A percentile compares a stretch with the other conserved stretches of the same genome.
phyloP scores from a whole-genome alignment of 1,284 basidiomycete genomes.

The Spongispora temasekensis region DNA sequence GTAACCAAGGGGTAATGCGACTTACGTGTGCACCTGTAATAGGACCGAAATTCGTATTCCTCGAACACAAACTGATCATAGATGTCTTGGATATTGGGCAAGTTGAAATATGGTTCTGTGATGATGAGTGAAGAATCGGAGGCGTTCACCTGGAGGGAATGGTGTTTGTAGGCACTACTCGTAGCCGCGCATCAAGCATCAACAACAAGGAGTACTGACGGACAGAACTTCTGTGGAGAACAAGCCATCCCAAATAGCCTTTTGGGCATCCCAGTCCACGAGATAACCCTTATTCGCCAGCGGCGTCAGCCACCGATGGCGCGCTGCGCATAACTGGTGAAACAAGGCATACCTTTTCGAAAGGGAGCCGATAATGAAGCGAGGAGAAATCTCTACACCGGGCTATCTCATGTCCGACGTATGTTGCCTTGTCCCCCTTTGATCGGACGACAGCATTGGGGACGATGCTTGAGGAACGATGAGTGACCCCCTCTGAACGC shows the following conservation, averaged over 20 bases:
- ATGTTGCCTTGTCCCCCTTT: conserved; percentile 76
- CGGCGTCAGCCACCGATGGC: conserved; percentile 10
- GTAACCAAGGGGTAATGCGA: conserved; percentile 24
- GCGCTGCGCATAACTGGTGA: conserved; percentile 3
- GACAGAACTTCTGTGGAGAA: conserved; percentile 72
- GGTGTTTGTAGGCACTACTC: conserved; percentile 12
- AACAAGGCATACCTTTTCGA: conserved; percentile 72
- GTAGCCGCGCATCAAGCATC: too few species aligned
- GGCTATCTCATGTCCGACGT: conserved; percentile 81
- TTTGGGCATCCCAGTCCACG: conserved; percentile 91
- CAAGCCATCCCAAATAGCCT: conserved; percentile 86
- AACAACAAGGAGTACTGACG: conserved; percentile 58
- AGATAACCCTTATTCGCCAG: conserved; percentile 72
- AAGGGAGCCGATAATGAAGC: conserved; percentile 78
- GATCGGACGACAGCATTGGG: conserved; percentile 81
- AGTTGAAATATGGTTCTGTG: conserved; percentile 93
- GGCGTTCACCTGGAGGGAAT: conserved; percentile 71
- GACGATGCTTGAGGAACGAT: conserved; percentile 54
- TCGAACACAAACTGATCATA: conserved; percentile 96
- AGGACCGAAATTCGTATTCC: conserved; percentile 90
- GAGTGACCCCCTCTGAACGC: conserved; percentile 1
- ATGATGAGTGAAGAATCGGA: conserved; percentile 74
- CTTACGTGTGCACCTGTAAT: conserved; percentile 81
- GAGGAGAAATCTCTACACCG: conserved; percentile 76
- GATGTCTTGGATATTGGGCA: conserved; percentile 87